Evolutionary conservation across 1,284 basidiomycete genomes (phyloP).

Genomic region (Golubevia pallescens): DNA sequence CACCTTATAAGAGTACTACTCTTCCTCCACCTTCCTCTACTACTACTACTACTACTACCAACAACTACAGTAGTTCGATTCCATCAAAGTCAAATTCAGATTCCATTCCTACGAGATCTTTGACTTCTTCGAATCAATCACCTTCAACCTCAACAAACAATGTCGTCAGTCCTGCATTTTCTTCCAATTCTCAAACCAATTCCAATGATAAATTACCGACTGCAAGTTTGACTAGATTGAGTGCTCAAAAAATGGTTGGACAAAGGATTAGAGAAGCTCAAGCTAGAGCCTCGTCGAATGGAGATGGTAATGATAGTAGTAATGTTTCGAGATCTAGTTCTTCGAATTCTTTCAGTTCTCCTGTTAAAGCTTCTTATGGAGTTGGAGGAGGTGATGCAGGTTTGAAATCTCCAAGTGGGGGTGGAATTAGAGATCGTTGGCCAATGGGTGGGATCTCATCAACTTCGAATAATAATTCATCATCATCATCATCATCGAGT

Average conservation of each 20-base stretch:
- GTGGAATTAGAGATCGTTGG: too few relatives aligned
- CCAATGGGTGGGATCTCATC: too few relatives aligned
- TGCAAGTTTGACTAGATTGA: constrained; percentile 37
- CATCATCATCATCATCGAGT: too few relatives aligned
- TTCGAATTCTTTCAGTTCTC: too few relatives aligned
- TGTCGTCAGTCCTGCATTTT: neutral
- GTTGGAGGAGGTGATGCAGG: too few relatives aligned
- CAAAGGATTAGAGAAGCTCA: constrained; percentile 50
- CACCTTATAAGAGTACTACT: neutral
- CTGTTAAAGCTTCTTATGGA: too few relatives aligned
- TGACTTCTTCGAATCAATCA: neutral
- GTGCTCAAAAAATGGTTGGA: constrained; percentile 44
- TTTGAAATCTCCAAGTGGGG: too few relatives aligned
- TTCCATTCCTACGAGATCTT: neutral
- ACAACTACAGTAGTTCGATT: too few relatives aligned
- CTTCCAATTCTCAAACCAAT: neutral
- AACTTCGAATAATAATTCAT: too few relatives aligned
- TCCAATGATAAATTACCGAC: constrained; percentile 31
- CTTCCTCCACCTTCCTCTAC: neutral
- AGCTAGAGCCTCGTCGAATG: constrained; percentile 20
- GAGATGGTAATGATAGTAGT: neutral
- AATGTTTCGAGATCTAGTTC: too few relatives aligned
- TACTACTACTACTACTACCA: constrained; percentile 3
- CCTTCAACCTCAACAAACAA: neutral
- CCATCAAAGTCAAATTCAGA: constrained; percentile 1